Percentiles rank a stretch among this genome's conserved stretches.
phyloP scores from a whole-genome alignment of 768 basidiomycete species.

The Lactarius evosmus region DNA sequence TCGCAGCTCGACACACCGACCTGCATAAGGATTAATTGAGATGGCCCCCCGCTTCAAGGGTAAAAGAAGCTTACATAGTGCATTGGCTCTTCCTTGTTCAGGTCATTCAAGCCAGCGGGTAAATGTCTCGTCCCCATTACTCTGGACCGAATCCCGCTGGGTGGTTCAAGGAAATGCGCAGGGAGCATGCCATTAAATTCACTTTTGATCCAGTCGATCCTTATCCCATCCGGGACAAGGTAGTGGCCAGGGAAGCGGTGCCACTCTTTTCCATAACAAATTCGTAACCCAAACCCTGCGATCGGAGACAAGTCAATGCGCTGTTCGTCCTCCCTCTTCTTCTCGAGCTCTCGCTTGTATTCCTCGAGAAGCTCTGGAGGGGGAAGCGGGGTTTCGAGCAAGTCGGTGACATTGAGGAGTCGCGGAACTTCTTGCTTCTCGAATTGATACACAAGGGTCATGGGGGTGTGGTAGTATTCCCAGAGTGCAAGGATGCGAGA shows the following conservation, averaged over 20 bases:
- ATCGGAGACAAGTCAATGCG: slow-evolving; percentile 68
- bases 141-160: slow-evolving; percentile 45
- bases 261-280: slow-evolving; percentile 97
- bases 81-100: slow-evolving; percentile 74
- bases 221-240: slow-evolving; percentile 77
- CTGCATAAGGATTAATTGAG: slow-evolving; percentile 38
- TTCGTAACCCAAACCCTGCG: slow-evolving; percentile 60
- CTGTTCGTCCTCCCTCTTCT: slow-evolving; percentile 39
- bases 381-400: slow-evolving; percentile 49
- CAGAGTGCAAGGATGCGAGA: slow-evolving; percentile 79
- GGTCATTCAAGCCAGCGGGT: slow-evolving; percentile 75
- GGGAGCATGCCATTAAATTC: slow-evolving; percentile 90
- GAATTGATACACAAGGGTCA: slow-evolving; percentile 65
- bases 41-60: not conserved
- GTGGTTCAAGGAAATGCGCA: slow-evolving; percentile 61
- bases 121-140: slow-evolving; percentile 59
- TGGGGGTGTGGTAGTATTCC: slow-evolving; percentile 88
- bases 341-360: slow-evolving; percentile 30
- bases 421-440: slow-evolving; percentile 78
- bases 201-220: slow-evolving; percentile 87
- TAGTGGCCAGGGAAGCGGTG: slow-evolving; percentile 90
- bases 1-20: slow-evolving; percentile 72
- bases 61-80: slow-evolving; percentile 63
- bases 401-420: slow-evolving; percentile 68
- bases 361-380: slow-evolving; percentile 43